Percentiles rank a stretch among this genome's conserved stretches.
Evolutionary conservation across 2,329 filamentous ascomycete species (phyloP).

Genomic region (Clonostachys rhizophaga): DNA sequence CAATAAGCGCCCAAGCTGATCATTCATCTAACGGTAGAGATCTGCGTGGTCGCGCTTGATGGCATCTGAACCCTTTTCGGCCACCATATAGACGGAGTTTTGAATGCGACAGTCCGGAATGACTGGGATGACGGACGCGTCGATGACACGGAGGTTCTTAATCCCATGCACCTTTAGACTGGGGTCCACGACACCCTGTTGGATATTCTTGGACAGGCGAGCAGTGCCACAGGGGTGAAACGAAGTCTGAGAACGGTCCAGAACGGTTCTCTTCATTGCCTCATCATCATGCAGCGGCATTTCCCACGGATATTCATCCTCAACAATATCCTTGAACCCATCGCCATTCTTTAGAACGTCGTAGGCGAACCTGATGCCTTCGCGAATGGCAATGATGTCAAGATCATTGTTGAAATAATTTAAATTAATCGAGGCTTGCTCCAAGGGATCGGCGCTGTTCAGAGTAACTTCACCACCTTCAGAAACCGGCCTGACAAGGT

Average conservation of each 20-base stretch:
- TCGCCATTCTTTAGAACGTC: slow-evolving; percentile 54
- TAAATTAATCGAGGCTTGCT: slow-evolving; percentile 54
- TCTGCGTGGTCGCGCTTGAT: slow-evolving; percentile 7
- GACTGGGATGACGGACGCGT: slow-evolving; percentile 52
- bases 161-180: slow-evolving; percentile 48
- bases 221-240: slow-evolving; percentile 55
- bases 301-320: slow-evolving; percentile 52
- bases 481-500: slow-evolving; percentile 34
- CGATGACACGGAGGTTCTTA: slow-evolving; percentile 46
- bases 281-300: slow-evolving; percentile 53
- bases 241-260: slow-evolving; percentile 55
- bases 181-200: slow-evolving; percentile 46
- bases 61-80: slow-evolving; percentile 36
- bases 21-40: slow-evolving; percentile 13
- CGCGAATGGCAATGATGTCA: slow-evolving; percentile 51
- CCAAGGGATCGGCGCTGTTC: slow-evolving; percentile 49
- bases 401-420: slow-evolving; percentile 55
- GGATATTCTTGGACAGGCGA: slow-evolving; percentile 44
- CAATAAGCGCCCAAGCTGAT: no score
- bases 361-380: slow-evolving; percentile 50
- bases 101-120: slow-evolving; percentile 54
- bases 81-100: slow-evolving; percentile 56
- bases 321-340: slow-evolving; percentile 49
- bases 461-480: slow-evolving; percentile 49
- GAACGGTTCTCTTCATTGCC: slow-evolving; percentile 48